Conservation (phyloP, 1,139 yeast species). For the Yamadazyma trypodendri region DNA sequence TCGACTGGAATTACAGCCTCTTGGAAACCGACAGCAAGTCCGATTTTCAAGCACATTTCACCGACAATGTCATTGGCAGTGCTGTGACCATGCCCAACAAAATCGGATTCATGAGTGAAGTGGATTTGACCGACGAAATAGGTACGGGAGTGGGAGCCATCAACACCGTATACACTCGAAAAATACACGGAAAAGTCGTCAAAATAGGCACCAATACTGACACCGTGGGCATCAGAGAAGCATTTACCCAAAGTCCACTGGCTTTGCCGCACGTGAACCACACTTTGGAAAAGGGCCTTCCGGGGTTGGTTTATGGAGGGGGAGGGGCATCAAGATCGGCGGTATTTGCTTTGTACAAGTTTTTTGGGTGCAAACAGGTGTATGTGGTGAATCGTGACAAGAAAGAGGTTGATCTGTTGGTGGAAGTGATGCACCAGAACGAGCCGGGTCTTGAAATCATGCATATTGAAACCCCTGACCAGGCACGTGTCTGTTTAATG, state of each 20-base stretch:
- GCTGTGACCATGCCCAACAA: slow-evolving; percentile 33
- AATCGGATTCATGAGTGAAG: slow-evolving; percentile 21
- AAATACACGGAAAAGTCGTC: slow-evolving; percentile 8
- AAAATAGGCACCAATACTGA: slow-evolving; percentile 30
- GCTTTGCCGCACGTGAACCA: slow-evolving; percentile 7
- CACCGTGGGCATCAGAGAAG: slow-evolving; percentile 26
- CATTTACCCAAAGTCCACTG: slow-evolving; percentile 19
- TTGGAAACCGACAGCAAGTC: slow-evolving; percentile 16
- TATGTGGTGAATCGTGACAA: slow-evolving; percentile 27
- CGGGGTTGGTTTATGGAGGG: slow-evolving; percentile 32
- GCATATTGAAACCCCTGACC: slow-evolving; percentile 21
- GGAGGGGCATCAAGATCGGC: slow-evolving; percentile 35
- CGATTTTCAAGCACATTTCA: slow-evolving; percentile 12
- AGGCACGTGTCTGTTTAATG: slow-evolving; percentile 16
- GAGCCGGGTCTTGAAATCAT: slow-evolving; percentile 22
- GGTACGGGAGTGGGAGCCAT: slow-evolving; percentile 29
- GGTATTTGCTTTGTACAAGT: slow-evolving; percentile 24
- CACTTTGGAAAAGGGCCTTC: slow-evolving; percentile 11
- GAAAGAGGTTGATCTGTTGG: slow-evolving; percentile 22
- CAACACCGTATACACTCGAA: slow-evolving; percentile 27
- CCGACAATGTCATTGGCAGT: slow-evolving; percentile 20
- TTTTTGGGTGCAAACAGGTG: slow-evolving; percentile 21
- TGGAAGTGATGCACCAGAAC: slow-evolving; percentile 16
- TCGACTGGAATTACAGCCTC: slow-evolving; percentile 26
- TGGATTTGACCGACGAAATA: slow-evolving; percentile 23